These are phyloP conservation scores for Gypsophila paniculata DNA, from an alignment of 179 eudicot genomes.

Conservation along the genomic window DNA sequence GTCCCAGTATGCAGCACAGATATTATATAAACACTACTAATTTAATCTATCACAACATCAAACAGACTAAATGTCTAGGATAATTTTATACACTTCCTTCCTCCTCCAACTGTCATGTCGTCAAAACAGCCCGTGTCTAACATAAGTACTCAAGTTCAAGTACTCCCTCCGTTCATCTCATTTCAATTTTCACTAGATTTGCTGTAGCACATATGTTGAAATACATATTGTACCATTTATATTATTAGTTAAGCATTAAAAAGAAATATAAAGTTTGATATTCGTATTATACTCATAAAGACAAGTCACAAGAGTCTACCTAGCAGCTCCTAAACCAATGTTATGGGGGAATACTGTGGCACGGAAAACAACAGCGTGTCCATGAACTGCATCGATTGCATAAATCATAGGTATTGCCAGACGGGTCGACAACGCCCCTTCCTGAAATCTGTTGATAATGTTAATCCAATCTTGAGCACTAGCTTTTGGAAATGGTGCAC, in stretches of 20 bases:
- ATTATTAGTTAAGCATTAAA: too few relatives aligned
- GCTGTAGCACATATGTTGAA: too few relatives aligned
- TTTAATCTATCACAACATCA: not conserved
- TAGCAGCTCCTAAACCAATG: conserved; percentile 72
- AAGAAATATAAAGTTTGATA: too few relatives aligned
- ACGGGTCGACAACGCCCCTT: conserved; percentile 58
- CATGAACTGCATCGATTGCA: conserved; percentile 80
- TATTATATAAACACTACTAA: not conserved
- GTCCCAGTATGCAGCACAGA: too few relatives aligned
- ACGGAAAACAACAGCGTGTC: conserved; percentile 53
- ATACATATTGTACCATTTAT: too few relatives aligned
- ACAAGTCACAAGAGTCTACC: conserved; percentile 37
- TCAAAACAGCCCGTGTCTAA: too few relatives aligned
- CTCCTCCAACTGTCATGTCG: too few relatives aligned
- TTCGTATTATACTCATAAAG: too few relatives aligned
- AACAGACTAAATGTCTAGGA: not conserved
- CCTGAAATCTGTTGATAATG: conserved; percentile 61
- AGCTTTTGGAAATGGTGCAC: conserved; percentile 58
- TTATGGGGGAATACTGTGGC: conserved; percentile 79
- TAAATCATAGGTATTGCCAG: conserved; percentile 68
- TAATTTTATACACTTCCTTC: not conserved
- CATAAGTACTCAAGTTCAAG: too few relatives aligned
- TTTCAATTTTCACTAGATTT: too few relatives aligned
- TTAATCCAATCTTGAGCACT: conserved; percentile 54
- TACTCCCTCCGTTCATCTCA: too few relatives aligned